These are phyloP conservation scores for Cucurbita pepo DNA, from an alignment of 306 rosid genomes.

Conservation along the genomic window DNA sequence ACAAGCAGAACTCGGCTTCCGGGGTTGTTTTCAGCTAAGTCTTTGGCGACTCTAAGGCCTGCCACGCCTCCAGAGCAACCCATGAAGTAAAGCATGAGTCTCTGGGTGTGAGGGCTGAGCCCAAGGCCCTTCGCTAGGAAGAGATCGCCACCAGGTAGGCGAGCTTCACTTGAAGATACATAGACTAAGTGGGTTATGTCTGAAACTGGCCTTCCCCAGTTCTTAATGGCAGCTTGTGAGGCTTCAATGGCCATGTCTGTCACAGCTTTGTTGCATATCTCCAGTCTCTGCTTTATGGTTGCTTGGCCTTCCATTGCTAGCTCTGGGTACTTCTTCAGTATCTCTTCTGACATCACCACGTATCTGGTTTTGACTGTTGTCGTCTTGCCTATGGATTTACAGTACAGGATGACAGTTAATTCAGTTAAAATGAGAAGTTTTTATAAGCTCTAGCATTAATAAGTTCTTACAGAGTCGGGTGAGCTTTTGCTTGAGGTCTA, in stretches of 20 bases:
- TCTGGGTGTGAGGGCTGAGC: slow-evolving; percentile 35
- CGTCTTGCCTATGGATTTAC: slow-evolving; percentile 50
- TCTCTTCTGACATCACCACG: slow-evolving; percentile 88
- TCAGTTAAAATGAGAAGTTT: not conserved
- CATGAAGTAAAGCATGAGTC: slow-evolving; percentile 54
- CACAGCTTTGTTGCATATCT: slow-evolving; percentile 72
- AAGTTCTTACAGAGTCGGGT: slow-evolving; percentile 42
- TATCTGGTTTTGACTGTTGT: slow-evolving; percentile 87
- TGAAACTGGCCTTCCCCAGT: slow-evolving; percentile 61
- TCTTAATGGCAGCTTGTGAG: slow-evolving; percentile 54
- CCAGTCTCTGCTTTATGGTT: slow-evolving; percentile 65
- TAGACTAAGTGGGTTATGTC: slow-evolving; percentile 76
- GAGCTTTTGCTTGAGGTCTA: slow-evolving; percentile 66
- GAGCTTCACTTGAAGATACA: slow-evolving; percentile 85
- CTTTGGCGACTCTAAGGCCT: slow-evolving; percentile 72
- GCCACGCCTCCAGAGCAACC: slow-evolving; percentile 97
- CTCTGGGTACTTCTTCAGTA: slow-evolving; percentile 49
- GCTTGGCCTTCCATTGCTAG: slow-evolving; percentile 56
- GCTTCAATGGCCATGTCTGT: slow-evolving; percentile 91
- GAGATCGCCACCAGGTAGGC: slow-evolving; percentile 85
- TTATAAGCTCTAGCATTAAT: too few species aligned
- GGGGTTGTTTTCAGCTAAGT: slow-evolving; percentile 87
- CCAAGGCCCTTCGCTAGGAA: slow-evolving; percentile 67
- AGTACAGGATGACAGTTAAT: not conserved
- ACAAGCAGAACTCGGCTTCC: slow-evolving; percentile 66